Conservation (phyloP, 2,329 filamentous ascomycete genomes). For the Epichloe scottii region DNA sequence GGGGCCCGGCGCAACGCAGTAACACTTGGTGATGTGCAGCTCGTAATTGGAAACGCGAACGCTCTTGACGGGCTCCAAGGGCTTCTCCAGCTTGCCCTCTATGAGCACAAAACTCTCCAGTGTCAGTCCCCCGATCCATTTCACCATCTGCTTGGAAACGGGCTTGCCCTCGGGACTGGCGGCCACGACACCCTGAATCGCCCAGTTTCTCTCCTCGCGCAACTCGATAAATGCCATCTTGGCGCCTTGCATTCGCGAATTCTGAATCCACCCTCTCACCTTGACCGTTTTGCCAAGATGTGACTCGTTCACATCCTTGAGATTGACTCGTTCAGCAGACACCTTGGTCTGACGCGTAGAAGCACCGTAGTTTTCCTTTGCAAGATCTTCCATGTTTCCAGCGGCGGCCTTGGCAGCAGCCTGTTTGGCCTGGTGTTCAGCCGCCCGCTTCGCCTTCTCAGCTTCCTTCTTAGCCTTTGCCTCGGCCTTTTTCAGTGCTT, state of each 20-base stretch:
- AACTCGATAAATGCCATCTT: slow-evolving; percentile 82
- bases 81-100: slow-evolving; percentile 69
- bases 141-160: slow-evolving; percentile 72
- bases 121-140: slow-evolving; percentile 66
- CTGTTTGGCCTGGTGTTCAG: slow-evolving; percentile 62
- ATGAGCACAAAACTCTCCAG: slow-evolving; percentile 74
- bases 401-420: slow-evolving; percentile 54
- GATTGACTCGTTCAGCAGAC: slow-evolving; percentile 43
- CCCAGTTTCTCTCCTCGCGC: slow-evolving; percentile 56
- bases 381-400: slow-evolving; percentile 54
- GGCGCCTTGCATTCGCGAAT: slow-evolving; percentile 26
- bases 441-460: slow-evolving; percentile 58
- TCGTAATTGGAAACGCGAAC: slow-evolving; percentile 69
- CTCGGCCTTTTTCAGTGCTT: slow-evolving; percentile 76
- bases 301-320: slow-evolving; percentile 51
- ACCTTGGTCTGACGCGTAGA: slow-evolving; percentile 41
- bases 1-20: slow-evolving; percentile 55
- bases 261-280: slow-evolving; percentile 51
- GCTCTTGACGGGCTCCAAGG: slow-evolving; percentile 79
- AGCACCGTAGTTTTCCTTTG: slow-evolving; percentile 60
- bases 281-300: slow-evolving; percentile 59
- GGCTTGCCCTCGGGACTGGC: slow-evolving; percentile 50
- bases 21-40: slow-evolving; percentile 80
- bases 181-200: slow-evolving; percentile 65
- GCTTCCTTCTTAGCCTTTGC: slow-evolving; percentile 82